phyloP scores from a whole-genome alignment of 345 rosid species.

The Isatis tinctoria region DNA sequence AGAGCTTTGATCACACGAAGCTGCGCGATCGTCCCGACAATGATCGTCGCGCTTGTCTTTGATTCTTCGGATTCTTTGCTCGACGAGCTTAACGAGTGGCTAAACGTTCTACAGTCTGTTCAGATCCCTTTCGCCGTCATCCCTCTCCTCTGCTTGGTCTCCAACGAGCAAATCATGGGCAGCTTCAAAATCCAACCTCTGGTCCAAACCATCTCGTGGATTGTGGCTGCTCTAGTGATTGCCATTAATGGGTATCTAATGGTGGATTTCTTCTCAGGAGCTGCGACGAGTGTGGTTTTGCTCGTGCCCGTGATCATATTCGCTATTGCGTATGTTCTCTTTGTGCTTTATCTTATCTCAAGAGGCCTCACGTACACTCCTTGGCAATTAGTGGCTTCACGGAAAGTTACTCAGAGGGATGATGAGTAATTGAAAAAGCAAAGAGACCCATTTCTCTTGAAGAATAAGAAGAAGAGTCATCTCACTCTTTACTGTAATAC shows the following conservation, averaged over 20 bases:
- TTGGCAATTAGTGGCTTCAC: slow-evolving; percentile 33
- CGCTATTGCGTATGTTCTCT: slow-evolving; percentile 51
- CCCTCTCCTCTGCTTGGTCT: slow-evolving; percentile 82
- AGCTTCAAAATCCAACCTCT: slow-evolving; percentile 67
- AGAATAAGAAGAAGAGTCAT: not conserved
- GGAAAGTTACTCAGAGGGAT: slow-evolving; percentile 22
- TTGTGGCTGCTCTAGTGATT: slow-evolving; percentile 79
- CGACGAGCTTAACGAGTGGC: slow-evolving; percentile 86
- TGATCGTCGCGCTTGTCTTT: slow-evolving; percentile 79
- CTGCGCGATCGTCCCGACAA: slow-evolving; percentile 81
- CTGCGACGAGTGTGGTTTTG: slow-evolving; percentile 44
- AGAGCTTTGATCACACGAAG: slow-evolving; percentile 91
- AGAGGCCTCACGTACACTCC: slow-evolving; percentile 38
- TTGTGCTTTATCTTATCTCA: slow-evolving; percentile 67
- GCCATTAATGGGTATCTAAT: slow-evolving; percentile 84
- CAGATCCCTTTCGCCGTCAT: slow-evolving; percentile 92
- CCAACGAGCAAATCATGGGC: slow-evolving; percentile 87
- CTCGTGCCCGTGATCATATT: slow-evolving; percentile 35
- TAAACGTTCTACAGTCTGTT: slow-evolving; percentile 82
- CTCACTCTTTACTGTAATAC: not conserved
- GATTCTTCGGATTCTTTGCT: slow-evolving; percentile 63
- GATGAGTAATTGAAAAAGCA: slow-evolving; percentile 11
- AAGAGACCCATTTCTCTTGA: not conserved
- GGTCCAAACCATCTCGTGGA: slow-evolving; percentile 72
- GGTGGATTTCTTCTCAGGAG: slow-evolving; percentile 69